These are phyloP conservation scores for Cutaneotrichosporon cavernicola DNA, from an alignment of 1,284 basidiomycete genomes.

Conservation along the genomic window DNA sequence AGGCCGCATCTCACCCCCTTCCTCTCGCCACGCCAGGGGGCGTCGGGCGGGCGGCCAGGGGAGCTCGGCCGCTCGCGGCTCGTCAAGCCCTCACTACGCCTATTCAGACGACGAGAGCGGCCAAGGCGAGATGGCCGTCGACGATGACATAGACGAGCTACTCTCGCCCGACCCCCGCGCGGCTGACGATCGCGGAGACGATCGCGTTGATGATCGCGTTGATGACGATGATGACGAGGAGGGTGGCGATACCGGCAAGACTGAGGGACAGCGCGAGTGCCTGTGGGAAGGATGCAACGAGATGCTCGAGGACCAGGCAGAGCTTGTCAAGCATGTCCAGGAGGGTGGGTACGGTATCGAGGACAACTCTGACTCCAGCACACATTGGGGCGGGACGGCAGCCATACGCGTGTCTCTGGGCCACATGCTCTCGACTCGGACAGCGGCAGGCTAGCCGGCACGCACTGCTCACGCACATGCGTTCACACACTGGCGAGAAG, in stretches of 20 bases:
- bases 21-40: not conserved
- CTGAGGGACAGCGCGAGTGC: slow-evolving; percentile 19
- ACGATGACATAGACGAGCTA: slow-evolving; percentile 38
- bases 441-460: slow-evolving; percentile 42
- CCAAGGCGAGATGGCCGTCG: slow-evolving; percentile 27
- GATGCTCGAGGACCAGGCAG: slow-evolving; percentile 24
- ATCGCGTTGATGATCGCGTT: not conserved
- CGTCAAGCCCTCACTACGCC: not conserved
- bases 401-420: slow-evolving; percentile 40
- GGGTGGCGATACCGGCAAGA: not conserved
- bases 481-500: slow-evolving; percentile 96
- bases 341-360: slow-evolving; percentile 27
- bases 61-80: not conserved
- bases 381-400: slow-evolving; percentile 35
- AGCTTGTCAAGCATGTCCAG: slow-evolving; percentile 37
- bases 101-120: slow-evolving; percentile 9
- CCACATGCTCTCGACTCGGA: slow-evolving; percentile 36
- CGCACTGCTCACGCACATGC: slow-evolving; percentile 64
- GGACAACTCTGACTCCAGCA: slow-evolving; percentile 21
- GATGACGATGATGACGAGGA: slow-evolving; percentile 14
- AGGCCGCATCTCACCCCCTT: not conserved
- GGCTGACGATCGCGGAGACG: slow-evolving; percentile 14
- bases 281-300: slow-evolving; percentile 37
- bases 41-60: not conserved
- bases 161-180: slow-evolving; percentile 25